Conservation (phyloP, 202 grass and related monocot genomes). For the Miscanthus sacchariflorus region DNA sequence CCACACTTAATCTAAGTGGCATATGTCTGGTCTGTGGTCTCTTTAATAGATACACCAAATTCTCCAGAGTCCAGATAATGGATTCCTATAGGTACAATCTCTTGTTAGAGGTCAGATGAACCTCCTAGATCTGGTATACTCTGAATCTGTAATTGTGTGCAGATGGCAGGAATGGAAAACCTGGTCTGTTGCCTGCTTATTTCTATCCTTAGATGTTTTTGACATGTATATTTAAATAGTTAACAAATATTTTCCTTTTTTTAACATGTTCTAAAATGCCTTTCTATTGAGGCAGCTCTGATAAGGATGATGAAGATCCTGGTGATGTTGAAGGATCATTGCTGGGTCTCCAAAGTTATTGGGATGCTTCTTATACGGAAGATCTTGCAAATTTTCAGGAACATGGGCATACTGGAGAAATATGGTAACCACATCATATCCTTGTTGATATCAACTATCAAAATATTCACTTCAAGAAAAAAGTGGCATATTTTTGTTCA, state of each 20-base stretch:
- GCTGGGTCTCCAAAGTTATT: conserved; percentile 93
- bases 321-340: conserved; percentile 81
- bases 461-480: conserved; percentile 6
- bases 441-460: conserved; percentile 15
- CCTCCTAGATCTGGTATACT: conserved; percentile 3
- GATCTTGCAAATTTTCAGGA: conserved; percentile 93
- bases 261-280: conserved; percentile 25
- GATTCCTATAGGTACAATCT: not conserved
- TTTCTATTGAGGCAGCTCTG: conserved; percentile 60
- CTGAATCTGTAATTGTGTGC: not conserved
- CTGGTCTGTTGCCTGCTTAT: not conserved
- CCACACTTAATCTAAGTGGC: not conserved
- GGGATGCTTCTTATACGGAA: conserved; percentile 91
- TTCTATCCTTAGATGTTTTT: conserved; percentile 21
- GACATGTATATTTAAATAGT: not conserved
- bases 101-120: conserved; percentile 13
- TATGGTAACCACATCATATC: conserved; percentile 63
- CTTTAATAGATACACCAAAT: conserved; percentile 4
- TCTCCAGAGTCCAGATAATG: not conserved
- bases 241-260: not conserved
- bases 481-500: not conserved
- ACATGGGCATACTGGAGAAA: conserved; percentile 88
- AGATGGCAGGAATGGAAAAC: conserved; percentile 9
- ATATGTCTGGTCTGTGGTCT: not conserved
- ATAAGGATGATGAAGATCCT: conserved; percentile 82